phyloP scores from a whole-genome alignment of 2,329 filamentous ascomycete genomes.

The Aspergillus oerlinghausenensis region DNA sequence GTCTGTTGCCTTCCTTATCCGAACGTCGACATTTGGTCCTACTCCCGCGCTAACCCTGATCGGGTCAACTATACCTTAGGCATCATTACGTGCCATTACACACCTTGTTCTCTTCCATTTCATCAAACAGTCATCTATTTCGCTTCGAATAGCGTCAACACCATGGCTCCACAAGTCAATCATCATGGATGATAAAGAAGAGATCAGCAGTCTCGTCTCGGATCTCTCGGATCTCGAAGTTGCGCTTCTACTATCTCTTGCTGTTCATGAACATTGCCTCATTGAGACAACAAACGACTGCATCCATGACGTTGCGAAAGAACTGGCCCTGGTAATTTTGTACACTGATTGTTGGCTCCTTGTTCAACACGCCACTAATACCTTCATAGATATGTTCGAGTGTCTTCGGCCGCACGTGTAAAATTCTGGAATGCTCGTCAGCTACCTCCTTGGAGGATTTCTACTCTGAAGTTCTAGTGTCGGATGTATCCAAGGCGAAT shows the following conservation, averaged over 20 bases:
- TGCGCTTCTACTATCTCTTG: slow-evolving; percentile 74
- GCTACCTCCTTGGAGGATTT: slow-evolving; percentile 79
- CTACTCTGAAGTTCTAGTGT: slow-evolving; percentile 60
- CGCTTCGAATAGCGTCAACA: slow-evolving; percentile 1
- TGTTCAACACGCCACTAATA: background rate
- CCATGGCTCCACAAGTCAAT: background rate
- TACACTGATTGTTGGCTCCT: background rate
- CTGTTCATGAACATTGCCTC: slow-evolving; percentile 81
- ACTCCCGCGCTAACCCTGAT: background rate
- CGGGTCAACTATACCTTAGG: background rate
- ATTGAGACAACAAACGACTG: slow-evolving; percentile 64
- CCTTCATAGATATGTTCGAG: slow-evolving; percentile 56
- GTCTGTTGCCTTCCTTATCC: background rate
- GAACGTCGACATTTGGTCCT: background rate
- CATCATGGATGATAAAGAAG: slow-evolving; percentile 18
- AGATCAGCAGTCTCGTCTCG: slow-evolving; percentile 65
- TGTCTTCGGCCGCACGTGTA: slow-evolving; percentile 68
- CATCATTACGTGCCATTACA: background rate
- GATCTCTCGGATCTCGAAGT: slow-evolving; percentile 82
- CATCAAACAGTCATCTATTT: background rate
- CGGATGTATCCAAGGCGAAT: slow-evolving; percentile 25
- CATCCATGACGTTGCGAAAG: slow-evolving; percentile 65
- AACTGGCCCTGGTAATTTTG: slow-evolving; percentile 62
- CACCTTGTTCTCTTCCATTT: background rate
- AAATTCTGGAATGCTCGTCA: slow-evolving; percentile 67